phyloP scores from a whole-genome alignment of 768 basidiomycete species.

The Pleurotus pulmonarius region DNA sequence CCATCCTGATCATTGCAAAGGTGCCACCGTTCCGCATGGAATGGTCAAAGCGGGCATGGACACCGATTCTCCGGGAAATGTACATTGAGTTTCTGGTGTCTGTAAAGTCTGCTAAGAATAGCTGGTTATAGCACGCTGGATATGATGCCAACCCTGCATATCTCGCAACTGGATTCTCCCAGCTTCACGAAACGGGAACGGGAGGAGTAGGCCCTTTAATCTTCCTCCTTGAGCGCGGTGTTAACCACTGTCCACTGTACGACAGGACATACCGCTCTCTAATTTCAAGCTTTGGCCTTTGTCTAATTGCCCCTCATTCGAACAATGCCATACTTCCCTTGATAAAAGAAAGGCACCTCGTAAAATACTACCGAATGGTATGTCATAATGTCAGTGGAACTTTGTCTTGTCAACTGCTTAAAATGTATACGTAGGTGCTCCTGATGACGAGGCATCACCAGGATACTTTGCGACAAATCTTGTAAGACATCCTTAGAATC shows the following conservation, averaged over 20 bases:
- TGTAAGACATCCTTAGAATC: constrained; percentile 8
- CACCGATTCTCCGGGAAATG: constrained; percentile 60
- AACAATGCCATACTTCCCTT: constrained; percentile 47
- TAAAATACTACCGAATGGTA: constrained; percentile 45
- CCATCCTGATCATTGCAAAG: constrained; percentile 21
- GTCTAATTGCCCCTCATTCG: constrained; percentile 45
- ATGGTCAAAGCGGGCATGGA: constrained; percentile 69
- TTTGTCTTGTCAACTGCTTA: too few species aligned
- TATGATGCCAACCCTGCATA: constrained; percentile 39
- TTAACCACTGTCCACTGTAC: too few species aligned
- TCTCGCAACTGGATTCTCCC: constrained; percentile 58
- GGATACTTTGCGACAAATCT: constrained; percentile 65
- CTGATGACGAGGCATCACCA: constrained; percentile 60
- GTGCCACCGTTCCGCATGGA: constrained; percentile 62
- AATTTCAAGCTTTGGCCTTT: constrained; percentile 63
- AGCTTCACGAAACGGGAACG: constrained; percentile 60
- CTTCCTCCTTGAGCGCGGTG: too few species aligned
- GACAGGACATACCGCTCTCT: constrained; percentile 48
- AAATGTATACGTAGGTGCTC: constrained; percentile 48
- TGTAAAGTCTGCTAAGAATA: background rate
- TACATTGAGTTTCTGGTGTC: constrained; percentile 19
- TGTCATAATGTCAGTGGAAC: background rate
- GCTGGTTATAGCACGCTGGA: constrained; percentile 35
- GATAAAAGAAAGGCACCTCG: constrained; percentile 40
- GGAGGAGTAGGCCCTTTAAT: constrained; percentile 40